phyloP scores from a whole-genome alignment of 2,329 filamentous ascomycete genomes.

The Colletotrichum sidae region DNA sequence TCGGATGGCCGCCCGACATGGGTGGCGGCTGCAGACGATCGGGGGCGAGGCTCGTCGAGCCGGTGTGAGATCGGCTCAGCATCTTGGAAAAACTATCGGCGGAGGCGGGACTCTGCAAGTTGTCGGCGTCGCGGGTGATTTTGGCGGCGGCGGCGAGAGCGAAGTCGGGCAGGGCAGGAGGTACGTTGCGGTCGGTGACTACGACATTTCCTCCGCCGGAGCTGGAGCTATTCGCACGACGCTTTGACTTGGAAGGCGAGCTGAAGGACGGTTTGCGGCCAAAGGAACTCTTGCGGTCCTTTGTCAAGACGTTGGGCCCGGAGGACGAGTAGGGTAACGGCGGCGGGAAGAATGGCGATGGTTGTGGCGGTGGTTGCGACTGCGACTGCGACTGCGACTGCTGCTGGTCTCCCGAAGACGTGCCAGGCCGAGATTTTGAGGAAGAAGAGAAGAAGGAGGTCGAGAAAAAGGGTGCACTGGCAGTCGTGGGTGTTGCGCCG shows the following conservation, averaged over 20 bases:
- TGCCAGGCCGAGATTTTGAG: conserved; percentile 42
- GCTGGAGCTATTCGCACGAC: conserved; percentile 57
- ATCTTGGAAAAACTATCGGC: conserved; percentile 56
- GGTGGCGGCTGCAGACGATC: conserved; percentile 44
- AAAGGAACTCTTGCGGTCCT: conserved; percentile 65
- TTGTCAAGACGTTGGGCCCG: conserved; percentile 48
- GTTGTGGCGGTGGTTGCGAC: conserved; percentile 36
- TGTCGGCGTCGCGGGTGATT: conserved; percentile 48
- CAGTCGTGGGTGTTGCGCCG: conserved; percentile 36
- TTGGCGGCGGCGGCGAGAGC: conserved; percentile 62
- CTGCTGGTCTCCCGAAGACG: conserved; percentile 37
- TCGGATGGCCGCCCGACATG: conserved; percentile 40
- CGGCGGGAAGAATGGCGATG: conserved; percentile 35
- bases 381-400: conserved; percentile 32
- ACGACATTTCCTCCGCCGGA: conserved; percentile 52
- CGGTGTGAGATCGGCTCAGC: conserved; percentile 55
- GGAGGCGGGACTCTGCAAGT: conserved; percentile 42
- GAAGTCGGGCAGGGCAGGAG: conserved; percentile 66
- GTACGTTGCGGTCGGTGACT: conserved; percentile 59
- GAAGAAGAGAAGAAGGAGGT: conserved; percentile 50
- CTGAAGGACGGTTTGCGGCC: conserved; percentile 66
- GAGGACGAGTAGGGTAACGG: conserved; percentile 38
- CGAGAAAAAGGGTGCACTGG: conserved; percentile 50
- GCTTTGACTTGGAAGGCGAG: conserved; percentile 48
- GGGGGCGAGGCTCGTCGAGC: conserved; percentile 45